phyloP scores from a whole-genome alignment of 345 rosid species.

The Angophora floribunda region DNA sequence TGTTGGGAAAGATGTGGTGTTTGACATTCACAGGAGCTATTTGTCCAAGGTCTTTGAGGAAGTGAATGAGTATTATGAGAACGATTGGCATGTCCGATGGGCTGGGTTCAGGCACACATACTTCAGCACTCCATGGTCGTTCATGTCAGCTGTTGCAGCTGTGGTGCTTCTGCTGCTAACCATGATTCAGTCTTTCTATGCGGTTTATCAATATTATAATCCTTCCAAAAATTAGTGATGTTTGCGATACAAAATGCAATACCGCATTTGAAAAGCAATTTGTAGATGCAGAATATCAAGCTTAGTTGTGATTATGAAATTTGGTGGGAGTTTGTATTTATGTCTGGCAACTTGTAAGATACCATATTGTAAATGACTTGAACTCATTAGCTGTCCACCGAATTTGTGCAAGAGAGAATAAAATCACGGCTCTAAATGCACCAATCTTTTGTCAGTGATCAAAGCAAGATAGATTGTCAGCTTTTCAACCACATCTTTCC shows the following conservation, averaged over 20 bases:
- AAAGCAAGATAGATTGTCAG: neutral
- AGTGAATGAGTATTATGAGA: constrained; percentile 35
- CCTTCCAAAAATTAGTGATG: neutral
- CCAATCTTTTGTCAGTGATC: neutral
- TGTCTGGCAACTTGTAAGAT: neutral
- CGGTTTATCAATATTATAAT: constrained; percentile 12
- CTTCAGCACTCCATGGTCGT: constrained; percentile 54
- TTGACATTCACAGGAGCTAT: constrained; percentile 30
- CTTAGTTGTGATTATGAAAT: neutral
- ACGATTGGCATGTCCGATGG: constrained; percentile 35
- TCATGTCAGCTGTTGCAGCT: constrained; percentile 41
- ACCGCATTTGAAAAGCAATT: neutral
- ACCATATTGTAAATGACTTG: neutral
- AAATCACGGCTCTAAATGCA: neutral
- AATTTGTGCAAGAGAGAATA: neutral
- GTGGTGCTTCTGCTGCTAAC: constrained; percentile 28
- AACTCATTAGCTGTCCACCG: too few species aligned
- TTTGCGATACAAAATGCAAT: neutral
- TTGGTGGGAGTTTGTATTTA: neutral
- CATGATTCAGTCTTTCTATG: constrained; percentile 26
- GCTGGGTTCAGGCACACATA: constrained; percentile 41
- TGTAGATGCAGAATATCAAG: neutral
- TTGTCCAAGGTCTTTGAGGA: constrained; percentile 25
- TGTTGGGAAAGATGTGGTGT: constrained; percentile 32
- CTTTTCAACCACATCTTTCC: neutral